phyloP scores from a whole-genome alignment of 2,329 filamentous ascomycete genomes.

The Colletotrichum sansevieriae region DNA sequence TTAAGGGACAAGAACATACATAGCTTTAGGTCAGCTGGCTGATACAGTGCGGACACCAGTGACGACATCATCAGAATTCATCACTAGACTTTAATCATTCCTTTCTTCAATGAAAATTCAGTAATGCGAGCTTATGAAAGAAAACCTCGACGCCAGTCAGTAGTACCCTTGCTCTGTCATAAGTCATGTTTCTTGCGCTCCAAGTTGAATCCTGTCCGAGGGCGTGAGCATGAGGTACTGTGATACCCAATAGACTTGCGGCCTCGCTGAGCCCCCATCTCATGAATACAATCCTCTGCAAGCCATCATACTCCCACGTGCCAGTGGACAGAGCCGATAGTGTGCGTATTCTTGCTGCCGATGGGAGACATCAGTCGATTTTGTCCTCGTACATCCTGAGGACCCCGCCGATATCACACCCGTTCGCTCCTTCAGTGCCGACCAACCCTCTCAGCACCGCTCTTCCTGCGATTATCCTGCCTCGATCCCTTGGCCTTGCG shows the following conservation, averaged over 20 bases:
- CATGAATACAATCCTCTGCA: neutral
- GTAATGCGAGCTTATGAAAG: neutral
- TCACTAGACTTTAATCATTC: constrained; percentile 4
- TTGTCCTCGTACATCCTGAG: neutral
- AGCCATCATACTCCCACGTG: neutral
- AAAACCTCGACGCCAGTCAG: neutral
- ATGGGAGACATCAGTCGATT: neutral
- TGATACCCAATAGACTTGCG: neutral
- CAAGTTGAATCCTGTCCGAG: no score
- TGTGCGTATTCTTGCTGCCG: neutral
- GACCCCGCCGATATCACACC: neutral
- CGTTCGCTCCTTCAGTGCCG: constrained; percentile 13
- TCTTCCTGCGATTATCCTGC: constrained; percentile 31
- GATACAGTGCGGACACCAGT: constrained; percentile 37
- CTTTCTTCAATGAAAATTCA: neutral
- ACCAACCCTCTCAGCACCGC: constrained; percentile 41
- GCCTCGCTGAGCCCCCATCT: neutral
- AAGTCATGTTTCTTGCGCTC: no score
- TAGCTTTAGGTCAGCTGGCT: constrained; percentile 43
- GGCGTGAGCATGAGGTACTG: no score
- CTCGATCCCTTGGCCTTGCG: constrained; percentile 34
- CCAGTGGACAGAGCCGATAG: neutral
- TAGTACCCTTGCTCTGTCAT: neutral
- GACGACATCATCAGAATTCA: constrained; percentile 12
- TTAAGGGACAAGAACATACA: constrained; percentile 25